Conservation (phyloP, 331 rosid species). For the Rosa hybrid region DNA sequence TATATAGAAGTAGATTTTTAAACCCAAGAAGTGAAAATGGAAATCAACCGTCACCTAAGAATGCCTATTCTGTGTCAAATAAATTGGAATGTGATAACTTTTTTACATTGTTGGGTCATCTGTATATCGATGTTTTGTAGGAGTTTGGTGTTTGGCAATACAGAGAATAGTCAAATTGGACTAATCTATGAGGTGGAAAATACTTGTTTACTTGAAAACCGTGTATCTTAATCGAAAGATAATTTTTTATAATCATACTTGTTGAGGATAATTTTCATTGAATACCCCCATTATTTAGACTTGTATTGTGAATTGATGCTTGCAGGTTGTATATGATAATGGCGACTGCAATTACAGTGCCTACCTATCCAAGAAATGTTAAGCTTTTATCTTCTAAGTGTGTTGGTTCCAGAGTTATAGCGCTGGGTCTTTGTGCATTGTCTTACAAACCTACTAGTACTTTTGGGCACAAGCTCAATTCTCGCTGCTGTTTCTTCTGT, state of each 20-base stretch:
- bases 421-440: constrained; percentile 31
- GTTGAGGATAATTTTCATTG: neutral
- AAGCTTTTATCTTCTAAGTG: constrained; percentile 30
- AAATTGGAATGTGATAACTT: no score
- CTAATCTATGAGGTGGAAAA: neutral
- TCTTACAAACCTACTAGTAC: constrained; percentile 27
- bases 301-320: neutral
- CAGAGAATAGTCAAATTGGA: neutral
- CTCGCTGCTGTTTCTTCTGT: constrained; percentile 34
- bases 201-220: neutral
- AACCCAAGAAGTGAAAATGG: neutral
- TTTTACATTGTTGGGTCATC: neutral
- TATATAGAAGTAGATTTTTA: neutral
- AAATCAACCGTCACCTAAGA: neutral
- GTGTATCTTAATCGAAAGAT: no score
- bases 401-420: constrained; percentile 32
- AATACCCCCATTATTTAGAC: neutral
- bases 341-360: constrained; percentile 29
- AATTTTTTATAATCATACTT: neutral
- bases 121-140: neutral
- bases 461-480: constrained; percentile 32
- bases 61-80: no score
- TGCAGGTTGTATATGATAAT: constrained; percentile 36
- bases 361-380: constrained; percentile 32
- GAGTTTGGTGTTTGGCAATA: neutral